Conservation (phyloP, 192 early-diverging fungal genomes). For the Podila horticola region DNA sequence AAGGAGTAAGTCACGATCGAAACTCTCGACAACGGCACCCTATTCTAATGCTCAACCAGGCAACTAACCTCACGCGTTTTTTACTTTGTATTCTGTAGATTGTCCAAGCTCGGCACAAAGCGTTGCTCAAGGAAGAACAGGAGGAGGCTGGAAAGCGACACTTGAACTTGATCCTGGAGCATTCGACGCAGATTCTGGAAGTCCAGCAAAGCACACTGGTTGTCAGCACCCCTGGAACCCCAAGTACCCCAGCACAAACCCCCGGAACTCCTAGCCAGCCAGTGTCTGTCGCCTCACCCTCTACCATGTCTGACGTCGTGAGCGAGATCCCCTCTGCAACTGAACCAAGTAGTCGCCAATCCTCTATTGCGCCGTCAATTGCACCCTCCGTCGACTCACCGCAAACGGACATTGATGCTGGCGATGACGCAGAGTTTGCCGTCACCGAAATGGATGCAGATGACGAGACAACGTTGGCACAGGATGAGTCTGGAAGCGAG, state of each 20-base stretch:
- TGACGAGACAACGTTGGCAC: constrained; percentile 46
- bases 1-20: constrained; percentile 56
- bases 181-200: constrained; percentile 74
- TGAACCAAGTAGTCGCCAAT: constrained; percentile 30
- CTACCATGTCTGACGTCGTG: constrained; percentile 9
- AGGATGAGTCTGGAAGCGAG: constrained; percentile 39
- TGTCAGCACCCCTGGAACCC: constrained; percentile 12
- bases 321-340: constrained; percentile 13
- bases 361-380: constrained; percentile 19
- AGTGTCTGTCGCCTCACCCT: constrained; percentile 2
- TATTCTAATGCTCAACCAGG: background rate
- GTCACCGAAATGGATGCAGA: constrained; percentile 28
- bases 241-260: constrained; percentile 8
- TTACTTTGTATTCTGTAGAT: constrained; percentile 39
- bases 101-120: constrained; percentile 63
- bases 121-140: constrained; percentile 68
- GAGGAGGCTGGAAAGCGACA: constrained; percentile 70
- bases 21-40: no score
- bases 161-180: constrained; percentile 77
- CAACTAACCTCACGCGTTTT: background rate
- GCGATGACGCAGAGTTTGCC: constrained; percentile 31
- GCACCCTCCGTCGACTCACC: constrained; percentile 25
- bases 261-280: constrained; percentile 2
- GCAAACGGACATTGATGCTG: constrained; percentile 30
- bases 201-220: constrained; percentile 58